Percentiles rank a stretch among this genome's conserved stretches.
Evolutionary conservation across 306 rosid species (phyloP).

Genomic region (Citrullus colocynthis): DNA sequence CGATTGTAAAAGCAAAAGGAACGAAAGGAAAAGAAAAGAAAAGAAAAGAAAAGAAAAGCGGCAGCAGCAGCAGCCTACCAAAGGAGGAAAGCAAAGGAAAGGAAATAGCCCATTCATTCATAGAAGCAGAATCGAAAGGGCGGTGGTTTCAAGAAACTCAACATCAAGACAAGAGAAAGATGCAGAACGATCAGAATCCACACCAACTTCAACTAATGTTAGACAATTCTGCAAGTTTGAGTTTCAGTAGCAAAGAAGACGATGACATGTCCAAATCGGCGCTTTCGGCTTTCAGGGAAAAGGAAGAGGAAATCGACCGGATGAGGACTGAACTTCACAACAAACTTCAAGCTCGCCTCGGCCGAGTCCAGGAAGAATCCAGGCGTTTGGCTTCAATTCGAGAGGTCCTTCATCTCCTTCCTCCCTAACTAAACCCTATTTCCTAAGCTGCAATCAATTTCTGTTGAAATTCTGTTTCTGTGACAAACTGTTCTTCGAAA

Average conservation of each 20-base stretch:
- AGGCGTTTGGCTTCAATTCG: constrained; percentile 81
- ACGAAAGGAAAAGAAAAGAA: background rate
- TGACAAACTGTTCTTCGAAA: background rate
- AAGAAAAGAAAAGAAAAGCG: background rate
- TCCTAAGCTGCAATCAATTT: background rate
- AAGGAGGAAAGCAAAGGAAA: background rate
- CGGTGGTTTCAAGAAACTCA: background rate
- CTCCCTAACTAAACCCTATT: background rate
- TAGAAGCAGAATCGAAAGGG: background rate
- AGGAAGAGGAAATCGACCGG: constrained; percentile 90
- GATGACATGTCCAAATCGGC: constrained; percentile 94
- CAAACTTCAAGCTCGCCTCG: constrained; percentile 72
- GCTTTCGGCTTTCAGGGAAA: constrained; percentile 69
- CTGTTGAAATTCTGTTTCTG: background rate
- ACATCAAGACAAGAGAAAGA: background rate
- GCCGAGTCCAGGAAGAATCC: constrained; percentile 91
- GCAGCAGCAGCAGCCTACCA: too few species aligned
- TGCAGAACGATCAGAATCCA: constrained; percentile 10
- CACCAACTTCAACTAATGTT: constrained; percentile 32
- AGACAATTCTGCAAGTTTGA: constrained; percentile 61
- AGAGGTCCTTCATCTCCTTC: constrained; percentile 32
- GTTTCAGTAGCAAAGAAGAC: constrained; percentile 92
- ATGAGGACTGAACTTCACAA: constrained; percentile 74
- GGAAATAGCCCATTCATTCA: background rate
- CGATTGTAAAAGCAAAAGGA: background rate